These are phyloP conservation scores for Allantophomopsis lycopodina DNA, from an alignment of 2,329 filamentous ascomycete species.

Conservation along the genomic window DNA sequence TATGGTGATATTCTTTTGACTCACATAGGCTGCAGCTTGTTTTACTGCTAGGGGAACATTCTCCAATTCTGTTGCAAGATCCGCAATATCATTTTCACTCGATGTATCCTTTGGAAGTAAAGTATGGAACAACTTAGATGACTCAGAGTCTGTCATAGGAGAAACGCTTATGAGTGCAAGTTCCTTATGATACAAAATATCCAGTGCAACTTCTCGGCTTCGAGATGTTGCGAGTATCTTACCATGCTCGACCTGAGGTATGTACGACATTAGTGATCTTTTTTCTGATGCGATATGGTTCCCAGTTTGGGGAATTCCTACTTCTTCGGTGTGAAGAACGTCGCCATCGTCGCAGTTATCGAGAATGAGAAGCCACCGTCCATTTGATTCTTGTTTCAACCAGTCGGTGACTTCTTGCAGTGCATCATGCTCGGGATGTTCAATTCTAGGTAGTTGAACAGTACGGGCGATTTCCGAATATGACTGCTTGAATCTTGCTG, in stretches of 20 bases:
- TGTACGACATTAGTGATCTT: background rate
- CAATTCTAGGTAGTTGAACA: slow-evolving; percentile 13
- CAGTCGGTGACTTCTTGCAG: slow-evolving; percentile 16
- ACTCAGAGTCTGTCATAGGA: background rate
- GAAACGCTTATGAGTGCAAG: background rate
- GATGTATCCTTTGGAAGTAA: background rate
- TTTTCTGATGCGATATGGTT: background rate
- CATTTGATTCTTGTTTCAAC: slow-evolving; percentile 16
- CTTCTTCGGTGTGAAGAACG: background rate
- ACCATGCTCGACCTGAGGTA: slow-evolving; percentile 1
- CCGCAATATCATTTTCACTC: background rate
- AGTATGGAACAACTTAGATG: background rate
- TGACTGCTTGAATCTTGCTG: slow-evolving; percentile 17
- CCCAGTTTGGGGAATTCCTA: too few species aligned
- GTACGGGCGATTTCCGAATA: slow-evolving; percentile 19
- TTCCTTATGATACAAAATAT: background rate
- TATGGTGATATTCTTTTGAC: slow-evolving; percentile 11
- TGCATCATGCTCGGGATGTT: slow-evolving; percentile 12
- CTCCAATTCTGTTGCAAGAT: slow-evolving; percentile 11
- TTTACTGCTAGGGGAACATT: slow-evolving; percentile 15
- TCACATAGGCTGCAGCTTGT: slow-evolving; percentile 15
- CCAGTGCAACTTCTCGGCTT: background rate
- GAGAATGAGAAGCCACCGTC: slow-evolving; percentile 2
- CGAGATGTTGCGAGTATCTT: slow-evolving; percentile 1
- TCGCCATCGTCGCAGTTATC: background rate